Evolutionary conservation across 1,284 basidiomycete genomes (phyloP), one percentile per base, ranked within the genome.

Genomic region (Schizopora paradoxa): DNA sequence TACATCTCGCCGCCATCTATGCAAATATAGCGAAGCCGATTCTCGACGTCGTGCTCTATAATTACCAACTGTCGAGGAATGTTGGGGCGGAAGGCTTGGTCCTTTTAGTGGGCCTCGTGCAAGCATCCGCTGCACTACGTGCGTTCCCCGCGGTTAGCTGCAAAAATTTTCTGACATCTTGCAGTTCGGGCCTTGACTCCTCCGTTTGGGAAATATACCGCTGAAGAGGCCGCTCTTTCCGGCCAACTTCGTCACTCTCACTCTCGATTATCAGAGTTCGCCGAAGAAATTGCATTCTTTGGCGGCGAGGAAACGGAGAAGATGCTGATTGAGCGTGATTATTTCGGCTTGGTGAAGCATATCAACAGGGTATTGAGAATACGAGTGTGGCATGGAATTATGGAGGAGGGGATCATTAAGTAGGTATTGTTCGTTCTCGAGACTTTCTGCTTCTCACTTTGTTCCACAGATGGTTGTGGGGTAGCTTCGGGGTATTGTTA

Each of bases 381-480:
- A 50, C 75, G 87, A 23, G 89, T 95, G 73, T 91, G 86, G 81
- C 92, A 96, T 64, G 84, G 87, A 1, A 91, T 93, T 66, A 77
- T 84, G 6, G 93, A 97, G 62, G 95, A 99, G 64, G 92, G 92
- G 2, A 86, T 99, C 47, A 87, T 98, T 60, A 98, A 98, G 66
- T 95, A 51, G 45, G 55, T 49, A 10, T 19, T 22, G 8, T 13
- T 29, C 21, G 34, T 18, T 25, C 11, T 13, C 28, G 10, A 5
- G 4, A 14, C 26, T 7, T 21, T 29, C 6, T 35, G 22, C 31
- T 26, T 29, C 43, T 44, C 26, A 43, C 49, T 21, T 37, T 10
- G 40, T 38, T 33, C 7, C 23, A 23, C 23, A 56, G 57, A 52
- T 71, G 94, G 94, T 62, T 94, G 11, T 98, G 95, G 95, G 94